phyloP scores from a whole-genome alignment of 345 rosid species.

The Gossypium herbaceum region DNA sequence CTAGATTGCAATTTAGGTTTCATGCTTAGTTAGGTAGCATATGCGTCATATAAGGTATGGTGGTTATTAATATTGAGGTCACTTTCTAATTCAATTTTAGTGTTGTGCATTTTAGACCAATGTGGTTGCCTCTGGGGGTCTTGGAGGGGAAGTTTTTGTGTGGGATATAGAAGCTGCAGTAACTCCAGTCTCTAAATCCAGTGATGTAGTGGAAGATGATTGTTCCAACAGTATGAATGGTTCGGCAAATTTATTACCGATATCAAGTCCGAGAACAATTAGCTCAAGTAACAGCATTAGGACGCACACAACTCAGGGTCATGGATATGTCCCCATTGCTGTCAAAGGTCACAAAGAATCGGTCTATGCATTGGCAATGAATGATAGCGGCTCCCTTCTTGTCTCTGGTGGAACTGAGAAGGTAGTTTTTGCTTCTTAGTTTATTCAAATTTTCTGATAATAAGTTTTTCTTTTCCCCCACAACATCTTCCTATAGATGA shows the following conservation, averaged over 20 bases:
- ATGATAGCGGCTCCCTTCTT: slow-evolving; percentile 80
- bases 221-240: slow-evolving; percentile 63
- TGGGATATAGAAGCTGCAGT: slow-evolving; percentile 99
- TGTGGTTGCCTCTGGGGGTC: slow-evolving; percentile 99
- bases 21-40: neutral
- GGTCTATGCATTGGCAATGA: slow-evolving; percentile 97
- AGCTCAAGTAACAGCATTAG: slow-evolving; percentile 82
- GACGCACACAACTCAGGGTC: slow-evolving; percentile 59
- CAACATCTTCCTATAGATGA: neutral
- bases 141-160: slow-evolving; percentile 98
- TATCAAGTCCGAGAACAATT: slow-evolving; percentile 72
- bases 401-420: slow-evolving; percentile 99
- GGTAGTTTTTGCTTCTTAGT: slow-evolving; percentile 39
- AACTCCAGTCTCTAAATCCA: slow-evolving; percentile 66
- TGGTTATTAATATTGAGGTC: slow-evolving; percentile 21
- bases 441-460: neutral
- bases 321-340: slow-evolving; percentile 70
- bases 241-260: slow-evolving; percentile 50
- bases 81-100: slow-evolving; percentile 65
- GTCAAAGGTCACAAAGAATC: slow-evolving; percentile 99
- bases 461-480: neutral
- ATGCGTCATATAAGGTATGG: slow-evolving; percentile 8
- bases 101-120: slow-evolving; percentile 68
- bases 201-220: slow-evolving; percentile 72
- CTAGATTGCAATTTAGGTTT: slow-evolving; percentile 20